phyloP scores from a whole-genome alignment of 768 basidiomycete genomes.

The Rhizopogon roseolus region DNA sequence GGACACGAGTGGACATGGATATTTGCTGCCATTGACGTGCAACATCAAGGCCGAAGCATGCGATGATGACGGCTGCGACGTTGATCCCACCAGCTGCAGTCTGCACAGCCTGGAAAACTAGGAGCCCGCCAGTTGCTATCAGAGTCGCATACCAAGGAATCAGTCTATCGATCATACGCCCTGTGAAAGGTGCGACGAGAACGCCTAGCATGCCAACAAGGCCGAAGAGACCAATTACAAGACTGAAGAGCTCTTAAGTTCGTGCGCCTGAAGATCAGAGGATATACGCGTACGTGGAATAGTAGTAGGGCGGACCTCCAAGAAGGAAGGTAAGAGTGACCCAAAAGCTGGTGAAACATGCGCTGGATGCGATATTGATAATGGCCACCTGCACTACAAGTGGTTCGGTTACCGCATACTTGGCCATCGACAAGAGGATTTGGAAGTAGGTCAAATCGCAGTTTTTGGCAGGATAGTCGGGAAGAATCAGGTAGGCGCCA shows the following conservation, averaged over 20 bases:
- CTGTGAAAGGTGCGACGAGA: slow-evolving; percentile 62
- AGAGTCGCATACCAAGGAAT: slow-evolving; percentile 78
- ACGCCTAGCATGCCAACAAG: slow-evolving; percentile 72
- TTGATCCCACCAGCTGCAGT: slow-evolving; percentile 64
- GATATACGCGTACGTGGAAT: slow-evolving; percentile 49
- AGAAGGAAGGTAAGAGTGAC: slow-evolving; percentile 81
- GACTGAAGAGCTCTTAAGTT: slow-evolving; percentile 20
- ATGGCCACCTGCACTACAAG: slow-evolving; percentile 65
- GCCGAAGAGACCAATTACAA: slow-evolving; percentile 69
- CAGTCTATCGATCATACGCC: slow-evolving; percentile 62
- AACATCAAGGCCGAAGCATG: slow-evolving; percentile 67
- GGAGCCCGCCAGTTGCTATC: slow-evolving; percentile 40
- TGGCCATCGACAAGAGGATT: slow-evolving; percentile 74
- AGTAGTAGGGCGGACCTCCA: slow-evolving; percentile 69
- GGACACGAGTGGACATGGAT: slow-evolving; percentile 55
- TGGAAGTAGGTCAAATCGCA: slow-evolving; percentile 56
- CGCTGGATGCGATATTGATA: slow-evolving; percentile 54
- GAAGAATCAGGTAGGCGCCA: slow-evolving; percentile 62
- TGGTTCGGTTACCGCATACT: slow-evolving; percentile 74
- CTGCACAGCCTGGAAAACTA: slow-evolving; percentile 58
- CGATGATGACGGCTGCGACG: slow-evolving; percentile 66
- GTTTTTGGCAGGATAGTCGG: slow-evolving; percentile 82
- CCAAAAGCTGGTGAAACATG: slow-evolving; percentile 62
- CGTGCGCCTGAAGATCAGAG: not conserved
- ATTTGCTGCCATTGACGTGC: slow-evolving; percentile 75